phyloP scores from a whole-genome alignment of 495 filamentous ascomycete species.

The Penicillium mononematosum region DNA sequence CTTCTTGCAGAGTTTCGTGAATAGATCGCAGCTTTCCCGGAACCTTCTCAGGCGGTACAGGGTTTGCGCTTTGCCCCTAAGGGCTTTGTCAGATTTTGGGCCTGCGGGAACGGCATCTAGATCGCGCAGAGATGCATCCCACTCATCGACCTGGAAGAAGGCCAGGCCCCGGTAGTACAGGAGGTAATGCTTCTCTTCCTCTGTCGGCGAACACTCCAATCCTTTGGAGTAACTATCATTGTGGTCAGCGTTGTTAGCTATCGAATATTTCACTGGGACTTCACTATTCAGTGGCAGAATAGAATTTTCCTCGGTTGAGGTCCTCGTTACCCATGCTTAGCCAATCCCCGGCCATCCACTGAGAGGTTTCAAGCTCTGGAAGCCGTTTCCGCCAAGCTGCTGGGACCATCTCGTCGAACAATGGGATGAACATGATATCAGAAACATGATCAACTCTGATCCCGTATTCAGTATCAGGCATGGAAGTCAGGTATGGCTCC shows the following conservation, averaged over 20 bases:
- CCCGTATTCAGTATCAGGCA: slow-evolving; percentile 31
- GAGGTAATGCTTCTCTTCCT: slow-evolving; percentile 21
- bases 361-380: slow-evolving; percentile 5
- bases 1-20: slow-evolving; percentile 20
- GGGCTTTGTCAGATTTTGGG: slow-evolving; percentile 40
- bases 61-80: slow-evolving; percentile 44
- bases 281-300: slow-evolving; percentile 28
- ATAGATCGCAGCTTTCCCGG: slow-evolving; percentile 28
- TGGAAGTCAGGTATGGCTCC: slow-evolving; percentile 50
- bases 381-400: slow-evolving; percentile 30
- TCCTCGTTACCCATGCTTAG: slow-evolving; percentile 37
- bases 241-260: not conserved
- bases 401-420: slow-evolving; percentile 32
- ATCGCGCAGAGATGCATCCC: slow-evolving; percentile 46
- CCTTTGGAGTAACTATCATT: slow-evolving; percentile 28
- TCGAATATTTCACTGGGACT: not conserved
- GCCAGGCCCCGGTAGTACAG: slow-evolving; percentile 43
- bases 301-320: slow-evolving; percentile 23
- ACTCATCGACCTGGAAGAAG: slow-evolving; percentile 41
- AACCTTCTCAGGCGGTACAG: slow-evolving; percentile 44
- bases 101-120: not conserved
- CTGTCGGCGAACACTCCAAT: slow-evolving; percentile 18
- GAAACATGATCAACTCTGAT: slow-evolving; percentile 52
- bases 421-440: slow-evolving; percentile 39
- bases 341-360: slow-evolving; percentile 28